phyloP scores from a whole-genome alignment of 257 asterid species.

The Nicotiana paniculata region DNA sequence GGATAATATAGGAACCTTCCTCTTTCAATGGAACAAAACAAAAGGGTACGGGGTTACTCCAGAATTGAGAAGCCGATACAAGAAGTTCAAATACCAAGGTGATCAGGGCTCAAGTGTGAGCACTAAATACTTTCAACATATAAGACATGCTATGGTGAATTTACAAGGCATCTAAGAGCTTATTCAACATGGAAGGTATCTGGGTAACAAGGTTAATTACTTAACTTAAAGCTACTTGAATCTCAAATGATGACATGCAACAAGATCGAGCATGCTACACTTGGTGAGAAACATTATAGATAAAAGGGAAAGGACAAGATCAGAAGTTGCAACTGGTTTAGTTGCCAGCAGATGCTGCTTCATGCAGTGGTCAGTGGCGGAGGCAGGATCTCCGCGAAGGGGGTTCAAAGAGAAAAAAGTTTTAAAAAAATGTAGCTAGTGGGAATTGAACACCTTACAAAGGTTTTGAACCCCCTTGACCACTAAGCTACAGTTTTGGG shows the following conservation, averaged over 20 bases:
- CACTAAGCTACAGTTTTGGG: too few species aligned
- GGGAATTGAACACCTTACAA: too few species aligned
- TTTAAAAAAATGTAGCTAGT: too few species aligned
- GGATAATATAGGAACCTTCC: not conserved
- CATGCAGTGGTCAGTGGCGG: not conserved
- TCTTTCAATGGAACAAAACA: not conserved
- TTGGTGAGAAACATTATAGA: not conserved
- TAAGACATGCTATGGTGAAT: not conserved
- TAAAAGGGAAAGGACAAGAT: not conserved
- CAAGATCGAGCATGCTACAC: not conserved
- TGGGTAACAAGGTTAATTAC: not conserved
- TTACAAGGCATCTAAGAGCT: not conserved
- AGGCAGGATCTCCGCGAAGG: too few species aligned
- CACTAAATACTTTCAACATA: not conserved
- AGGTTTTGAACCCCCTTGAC: too few species aligned
- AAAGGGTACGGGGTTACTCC: not conserved
- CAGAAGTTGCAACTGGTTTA: not conserved
- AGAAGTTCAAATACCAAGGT: not conserved
- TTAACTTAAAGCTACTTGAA: not conserved
- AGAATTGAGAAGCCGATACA: not conserved
- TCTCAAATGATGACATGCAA: not conserved
- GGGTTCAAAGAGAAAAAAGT: too few species aligned
- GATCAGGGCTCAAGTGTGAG: not conserved
- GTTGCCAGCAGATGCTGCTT: not conserved
- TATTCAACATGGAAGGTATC: not conserved